Conservation (phyloP, 2,329 filamentous ascomycete species). For the Fonsecaea monophora region DNA sequence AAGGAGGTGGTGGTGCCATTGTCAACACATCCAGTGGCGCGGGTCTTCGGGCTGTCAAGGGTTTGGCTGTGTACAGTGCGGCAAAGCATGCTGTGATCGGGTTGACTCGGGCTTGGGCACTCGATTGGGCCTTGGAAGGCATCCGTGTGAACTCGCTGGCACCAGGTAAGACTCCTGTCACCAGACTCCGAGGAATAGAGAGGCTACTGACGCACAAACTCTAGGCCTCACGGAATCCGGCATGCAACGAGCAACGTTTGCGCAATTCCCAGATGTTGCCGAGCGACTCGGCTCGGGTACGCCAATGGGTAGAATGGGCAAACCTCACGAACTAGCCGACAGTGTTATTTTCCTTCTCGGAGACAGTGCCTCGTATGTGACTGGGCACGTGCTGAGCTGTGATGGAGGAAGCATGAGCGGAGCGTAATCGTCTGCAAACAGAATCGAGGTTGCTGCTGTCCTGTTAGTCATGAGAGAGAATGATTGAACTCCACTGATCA, state of each 20-base stretch:
- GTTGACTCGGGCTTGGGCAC: constrained; percentile 43
- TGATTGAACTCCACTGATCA: too few relatives aligned
- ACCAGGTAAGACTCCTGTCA: constrained; percentile 19
- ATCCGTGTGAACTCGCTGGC: constrained; percentile 27
- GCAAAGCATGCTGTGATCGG: constrained; percentile 45
- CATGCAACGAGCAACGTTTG: background rate
- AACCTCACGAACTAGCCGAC: constrained; percentile 23
- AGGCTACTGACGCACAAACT: background rate
- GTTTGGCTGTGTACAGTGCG: constrained; percentile 52
- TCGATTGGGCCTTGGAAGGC: constrained; percentile 24
- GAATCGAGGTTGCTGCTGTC: too few relatives aligned
- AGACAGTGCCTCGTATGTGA: constrained; percentile 11
- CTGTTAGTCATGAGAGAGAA: too few relatives aligned
- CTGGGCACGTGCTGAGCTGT: constrained; percentile 18
- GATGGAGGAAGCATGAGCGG: constrained; percentile 22
- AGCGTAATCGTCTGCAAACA: background rate
- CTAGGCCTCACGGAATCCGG: constrained; percentile 3
- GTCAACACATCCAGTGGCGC: constrained; percentile 53
- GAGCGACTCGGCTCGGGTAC: constrained; percentile 9
- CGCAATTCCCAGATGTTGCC: constrained; percentile 17
- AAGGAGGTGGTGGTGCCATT: constrained; percentile 36
- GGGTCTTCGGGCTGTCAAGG: constrained; percentile 44
- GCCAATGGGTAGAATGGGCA: constrained; percentile 25
- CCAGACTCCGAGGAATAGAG: background rate
- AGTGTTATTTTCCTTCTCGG: constrained; percentile 24